Evolutionary conservation across 2,329 filamentous ascomycete genomes (phyloP).

Genomic region (Apiospora sp.): DNA sequence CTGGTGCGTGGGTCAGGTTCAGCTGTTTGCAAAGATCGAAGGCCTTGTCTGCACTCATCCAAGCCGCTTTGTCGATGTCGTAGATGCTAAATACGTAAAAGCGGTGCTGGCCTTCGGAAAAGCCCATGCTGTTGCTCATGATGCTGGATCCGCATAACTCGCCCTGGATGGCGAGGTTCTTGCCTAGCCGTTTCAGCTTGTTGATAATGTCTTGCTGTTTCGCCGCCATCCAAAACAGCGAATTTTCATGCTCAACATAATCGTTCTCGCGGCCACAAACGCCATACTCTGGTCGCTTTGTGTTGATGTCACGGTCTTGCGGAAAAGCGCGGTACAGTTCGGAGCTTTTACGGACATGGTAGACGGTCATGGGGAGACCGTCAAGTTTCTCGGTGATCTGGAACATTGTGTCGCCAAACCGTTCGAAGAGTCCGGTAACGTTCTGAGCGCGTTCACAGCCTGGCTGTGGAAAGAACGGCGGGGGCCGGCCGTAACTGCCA

Average conservation of each 20-base stretch:
- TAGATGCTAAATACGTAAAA: conserved; percentile 37
- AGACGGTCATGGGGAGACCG: conserved; percentile 42
- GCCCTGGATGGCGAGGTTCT: conserved; percentile 41
- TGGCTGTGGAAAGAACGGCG: conserved; percentile 39
- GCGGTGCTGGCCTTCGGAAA: conserved; percentile 32
- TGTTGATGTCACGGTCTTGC: conserved; percentile 18
- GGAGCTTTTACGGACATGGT: conserved; percentile 35
- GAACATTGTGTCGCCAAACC: conserved; percentile 30
- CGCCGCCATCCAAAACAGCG: conserved; percentile 37
- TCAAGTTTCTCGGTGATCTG: conserved; percentile 46
- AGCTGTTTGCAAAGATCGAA: conserved; percentile 26
- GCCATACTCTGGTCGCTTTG: conserved; percentile 30
- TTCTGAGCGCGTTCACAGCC: conserved; percentile 41
- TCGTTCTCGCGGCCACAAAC: conserved; percentile 34
- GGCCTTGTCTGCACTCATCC: conserved; percentile 19
- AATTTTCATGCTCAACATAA: conserved; percentile 30
- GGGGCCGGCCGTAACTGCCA: conserved; percentile 32
- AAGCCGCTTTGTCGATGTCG: conserved; percentile 26
- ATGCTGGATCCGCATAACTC: conserved; percentile 41
- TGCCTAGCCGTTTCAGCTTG: conserved; percentile 31
- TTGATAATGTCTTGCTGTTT: conserved; percentile 34
- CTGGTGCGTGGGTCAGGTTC: conserved; percentile 31
- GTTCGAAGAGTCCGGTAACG: conserved; percentile 31
- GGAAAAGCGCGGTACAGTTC: conserved; percentile 33
- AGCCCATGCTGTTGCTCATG: conserved; percentile 39